Evolutionary conservation across 2,329 filamentous ascomycete genomes (phyloP).

Genomic region (Aspergillus fischeri): DNA sequence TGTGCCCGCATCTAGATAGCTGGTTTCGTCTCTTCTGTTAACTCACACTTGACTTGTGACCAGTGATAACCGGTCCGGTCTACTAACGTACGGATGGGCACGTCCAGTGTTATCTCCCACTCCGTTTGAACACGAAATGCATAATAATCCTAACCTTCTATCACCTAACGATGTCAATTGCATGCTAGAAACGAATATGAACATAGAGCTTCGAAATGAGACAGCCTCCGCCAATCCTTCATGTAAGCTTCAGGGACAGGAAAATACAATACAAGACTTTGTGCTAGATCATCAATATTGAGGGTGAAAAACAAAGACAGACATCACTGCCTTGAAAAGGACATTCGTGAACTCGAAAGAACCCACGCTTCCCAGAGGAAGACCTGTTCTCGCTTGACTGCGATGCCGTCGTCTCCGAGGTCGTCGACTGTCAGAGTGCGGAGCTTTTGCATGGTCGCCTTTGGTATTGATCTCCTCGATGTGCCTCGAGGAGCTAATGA

Average conservation of each 20-base stretch:
- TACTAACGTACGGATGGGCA: background rate
- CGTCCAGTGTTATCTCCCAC: too few relatives aligned
- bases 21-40: background rate
- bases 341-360: slow-evolving; percentile 19
- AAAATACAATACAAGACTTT: background rate
- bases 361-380: slow-evolving; percentile 39
- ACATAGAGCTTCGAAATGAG: background rate
- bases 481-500: slow-evolving; percentile 1
- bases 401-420: slow-evolving; percentile 34
- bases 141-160: background rate
- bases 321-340: background rate
- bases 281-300: background rate
- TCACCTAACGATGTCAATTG: background rate
- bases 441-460: slow-evolving; percentile 22
- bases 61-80: background rate
- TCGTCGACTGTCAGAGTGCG: slow-evolving; percentile 26
- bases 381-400: slow-evolving; percentile 30
- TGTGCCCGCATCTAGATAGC: background rate
- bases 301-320: background rate
- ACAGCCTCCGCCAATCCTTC: background rate
- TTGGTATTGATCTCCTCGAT: slow-evolving; percentile 5
- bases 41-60: too few relatives aligned
- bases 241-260: background rate
- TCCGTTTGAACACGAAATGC: background rate
- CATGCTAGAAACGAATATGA: background rate